Base-by-base conservation (phyloP, 257 asterid species). In the Plectranthus barbatus region DNA sequence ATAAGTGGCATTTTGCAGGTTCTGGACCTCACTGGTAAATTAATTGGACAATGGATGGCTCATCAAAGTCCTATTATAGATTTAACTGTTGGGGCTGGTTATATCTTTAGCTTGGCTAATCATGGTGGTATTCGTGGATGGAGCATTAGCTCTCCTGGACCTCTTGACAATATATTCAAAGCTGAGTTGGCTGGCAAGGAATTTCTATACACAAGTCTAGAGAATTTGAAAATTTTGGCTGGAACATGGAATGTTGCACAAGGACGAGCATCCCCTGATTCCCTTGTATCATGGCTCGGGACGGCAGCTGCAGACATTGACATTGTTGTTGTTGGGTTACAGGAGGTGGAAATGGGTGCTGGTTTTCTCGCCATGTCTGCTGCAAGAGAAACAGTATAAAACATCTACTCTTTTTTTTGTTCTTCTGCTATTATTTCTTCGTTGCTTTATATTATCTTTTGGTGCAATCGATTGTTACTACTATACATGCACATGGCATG, bases 341-440 rank as follows among this genome's bases (percentile, higher is more conserved):
- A 93, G 75, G 99, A 93, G 79, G 96, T 93, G 80, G 99, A 90
- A 76, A 93, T 90, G 97, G 99, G 99, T 62, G 99, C 99, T 78
- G 99, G 99, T 77, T 93, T 93, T 86, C 94, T 93, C 18, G 97
- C 99, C 54, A 76, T 93, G 85, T 85, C 99, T 78, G 99, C 97
- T 69, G 99, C 99, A 75, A 90, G 82, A 81, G 99, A 93, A 87
- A 85, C 99, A 36, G 99, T 93, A 80, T 76, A 71, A 51, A 52
- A 34, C 29, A 48, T 71, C 73, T 68, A n/a, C 56, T 44, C 59
- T 34, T 73, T 51, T 40, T 37, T 65, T 40, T 13, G 20, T 62
- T 5, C 36, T 52, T 51, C 10, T 15, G 15, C 4, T 20, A 34
- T 63, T 41, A 6, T 61, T 49, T 48, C 40, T 13, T 37, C 12